These are phyloP conservation scores for Xylaria acuta DNA, from an alignment of 495 filamentous ascomycete genomes.

Conservation along the genomic window DNA sequence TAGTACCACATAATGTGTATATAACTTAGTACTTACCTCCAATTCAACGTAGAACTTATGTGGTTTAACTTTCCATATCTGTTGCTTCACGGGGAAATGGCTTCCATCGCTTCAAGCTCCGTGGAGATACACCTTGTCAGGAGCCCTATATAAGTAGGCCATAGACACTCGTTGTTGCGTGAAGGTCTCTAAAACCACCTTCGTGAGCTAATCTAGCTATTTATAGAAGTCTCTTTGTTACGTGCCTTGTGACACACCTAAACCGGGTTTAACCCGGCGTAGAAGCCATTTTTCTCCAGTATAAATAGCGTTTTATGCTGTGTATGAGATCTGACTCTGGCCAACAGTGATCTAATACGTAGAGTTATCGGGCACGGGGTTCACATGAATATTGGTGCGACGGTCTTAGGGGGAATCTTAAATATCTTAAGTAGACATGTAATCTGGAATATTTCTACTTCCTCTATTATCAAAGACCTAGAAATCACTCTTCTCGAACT, in stretches of 20 bases:
- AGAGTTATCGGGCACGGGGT: not conserved
- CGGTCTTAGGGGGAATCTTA: not conserved
- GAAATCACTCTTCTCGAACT: too few relatives aligned
- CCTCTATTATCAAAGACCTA: too few relatives aligned
- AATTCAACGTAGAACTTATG: not conserved
- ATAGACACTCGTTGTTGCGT: too few relatives aligned
- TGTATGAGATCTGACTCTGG: not conserved
- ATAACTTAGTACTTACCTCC: not conserved
- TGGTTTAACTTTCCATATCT: not conserved
- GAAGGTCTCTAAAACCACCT: too few relatives aligned
- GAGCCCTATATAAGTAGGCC: too few relatives aligned
- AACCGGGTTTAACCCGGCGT: not conserved
- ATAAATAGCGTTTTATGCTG: not conserved
- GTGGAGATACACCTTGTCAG: too few relatives aligned
- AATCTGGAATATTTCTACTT: not conserved
- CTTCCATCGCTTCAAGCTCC: too few relatives aligned
- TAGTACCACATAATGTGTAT: not conserved
- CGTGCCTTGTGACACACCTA: too few relatives aligned
- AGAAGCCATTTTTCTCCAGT: not conserved
- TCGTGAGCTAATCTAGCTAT: too few relatives aligned
- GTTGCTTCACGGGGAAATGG: not conserved
- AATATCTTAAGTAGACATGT: not conserved
- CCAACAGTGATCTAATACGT: too few relatives aligned
- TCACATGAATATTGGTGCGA: not conserved
- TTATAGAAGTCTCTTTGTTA: too few relatives aligned